Evolutionary conservation across 2,329 filamentous ascomycete species (phyloP), one percentile per base, ranked within the genome.

Genomic region (Xylaria sp.): DNA sequence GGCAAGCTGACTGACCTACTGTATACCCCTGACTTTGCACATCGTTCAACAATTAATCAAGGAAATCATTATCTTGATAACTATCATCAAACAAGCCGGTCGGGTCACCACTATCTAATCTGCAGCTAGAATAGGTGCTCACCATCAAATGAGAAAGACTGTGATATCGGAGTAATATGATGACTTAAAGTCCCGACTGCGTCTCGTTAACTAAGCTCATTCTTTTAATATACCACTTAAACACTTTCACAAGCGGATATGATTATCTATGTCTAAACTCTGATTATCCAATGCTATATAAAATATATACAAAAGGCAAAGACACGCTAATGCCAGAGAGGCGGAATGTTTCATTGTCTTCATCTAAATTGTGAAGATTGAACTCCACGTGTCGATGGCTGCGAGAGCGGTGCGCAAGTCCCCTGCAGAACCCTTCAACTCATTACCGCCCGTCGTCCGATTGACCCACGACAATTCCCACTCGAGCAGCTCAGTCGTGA

Each of bases 391-490:
- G 4, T 48, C 25, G 9, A 44, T 8, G 1, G 50, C 48, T 4
- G 44, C 37, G 8, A 71, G 31, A 12, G 63, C 46, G 9, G 50
- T 28, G 44, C 18, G 48, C 12, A 71, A 56, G 12, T 66, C 60
- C 1, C 20, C 63, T 6, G 20, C 37, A 15, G 41, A 12, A 4
- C 20, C 44, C 34, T 3, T 15, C 28, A 52, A 25, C 44, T 65
- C 63, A 18, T 5, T 50, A 3, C 59, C 63, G 1, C 9, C 55
- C 54, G 71, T 66, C 25, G 55, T 71, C 18, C 51, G 71, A 20
- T 71, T 57, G 20, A 57, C 63, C 71, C 71, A 73, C 7, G 60
- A 55, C 1, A 66, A 18, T 28, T 71, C 71, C 69, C 69, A 73
- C 15, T 63, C 37, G 18, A 73, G 62, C 25, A 71, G 8, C 51